Evolutionary conservation across 1,284 basidiomycete genomes (phyloP).

Genomic region (Filobasidium uniguttulatum): DNA sequence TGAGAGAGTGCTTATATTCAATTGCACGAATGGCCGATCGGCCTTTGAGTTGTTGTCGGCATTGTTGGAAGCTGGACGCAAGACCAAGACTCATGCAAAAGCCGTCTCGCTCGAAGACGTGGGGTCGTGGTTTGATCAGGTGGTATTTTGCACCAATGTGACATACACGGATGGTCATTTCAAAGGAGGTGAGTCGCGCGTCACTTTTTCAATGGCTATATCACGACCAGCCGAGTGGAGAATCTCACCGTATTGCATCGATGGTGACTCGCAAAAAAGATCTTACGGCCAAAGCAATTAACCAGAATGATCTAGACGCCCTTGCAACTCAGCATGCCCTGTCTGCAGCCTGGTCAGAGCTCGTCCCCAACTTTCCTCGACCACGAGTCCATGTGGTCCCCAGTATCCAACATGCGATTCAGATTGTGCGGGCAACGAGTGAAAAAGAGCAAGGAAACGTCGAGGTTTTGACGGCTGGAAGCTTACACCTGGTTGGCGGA

Average conservation of each 20-base stretch:
- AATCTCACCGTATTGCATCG: conserved; percentile 19
- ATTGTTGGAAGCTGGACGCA: conserved; percentile 38
- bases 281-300: conserved; percentile 53
- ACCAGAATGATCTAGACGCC: conserved; percentile 49
- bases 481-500: conserved; percentile 87
- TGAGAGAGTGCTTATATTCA: conserved; percentile 69
- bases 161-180: conserved; percentile 79
- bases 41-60: conserved; percentile 56
- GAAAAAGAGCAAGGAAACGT: conserved; percentile 31
- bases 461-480: conserved; percentile 75
- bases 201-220: too few relatives aligned
- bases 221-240: neutral
- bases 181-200: conserved; percentile 58
- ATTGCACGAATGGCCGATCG: conserved; percentile 84
- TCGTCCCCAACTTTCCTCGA: conserved; percentile 49
- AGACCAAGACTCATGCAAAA: conserved; percentile 34
- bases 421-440: conserved; percentile 40
- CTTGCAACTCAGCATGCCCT: conserved; percentile 66
- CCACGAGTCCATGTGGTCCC: conserved; percentile 61
- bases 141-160: conserved; percentile 91
- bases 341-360: conserved; percentile 54
- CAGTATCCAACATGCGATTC: conserved; percentile 77
- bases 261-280: too few relatives aligned
- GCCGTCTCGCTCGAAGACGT: conserved; percentile 31
- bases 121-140: conserved; percentile 56